phyloP scores from a whole-genome alignment of 2,329 filamentous ascomycete species.

The Fusarium haematococcum region DNA sequence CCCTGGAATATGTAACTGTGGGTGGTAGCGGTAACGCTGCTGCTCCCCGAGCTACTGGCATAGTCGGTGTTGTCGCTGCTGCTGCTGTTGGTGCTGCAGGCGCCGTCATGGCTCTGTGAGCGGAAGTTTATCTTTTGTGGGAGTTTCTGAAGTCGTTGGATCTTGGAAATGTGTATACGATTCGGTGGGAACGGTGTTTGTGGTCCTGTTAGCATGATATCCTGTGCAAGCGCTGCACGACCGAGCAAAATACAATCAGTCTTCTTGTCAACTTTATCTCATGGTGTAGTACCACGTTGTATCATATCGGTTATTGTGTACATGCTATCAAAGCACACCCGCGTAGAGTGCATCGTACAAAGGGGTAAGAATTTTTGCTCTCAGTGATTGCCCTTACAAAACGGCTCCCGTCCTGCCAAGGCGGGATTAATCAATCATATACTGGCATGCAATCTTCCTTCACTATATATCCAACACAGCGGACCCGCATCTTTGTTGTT shows the following conservation, averaged over 20 bases:
- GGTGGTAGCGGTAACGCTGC: conserved; percentile 1
- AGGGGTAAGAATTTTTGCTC: background rate
- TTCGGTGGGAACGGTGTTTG: background rate
- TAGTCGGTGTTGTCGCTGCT: conserved; percentile 11
- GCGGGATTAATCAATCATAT: background rate
- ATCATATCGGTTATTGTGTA: background rate
- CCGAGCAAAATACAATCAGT: background rate
- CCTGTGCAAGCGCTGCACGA: background rate
- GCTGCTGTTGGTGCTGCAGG: conserved; percentile 20
- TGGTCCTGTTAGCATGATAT: background rate
- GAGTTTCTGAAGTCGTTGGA: background rate
- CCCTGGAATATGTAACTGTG: conserved; percentile 5
- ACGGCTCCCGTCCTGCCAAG: background rate
- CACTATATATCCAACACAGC: background rate
- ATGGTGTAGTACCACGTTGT: background rate
- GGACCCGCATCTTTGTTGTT: background rate
- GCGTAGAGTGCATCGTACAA: background rate
- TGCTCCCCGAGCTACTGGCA: background rate
- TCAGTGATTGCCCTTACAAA: background rate
- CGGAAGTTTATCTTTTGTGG: background rate
- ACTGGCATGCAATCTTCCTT: background rate
- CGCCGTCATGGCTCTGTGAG: background rate
- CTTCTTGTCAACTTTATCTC: background rate
- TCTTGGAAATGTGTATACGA: background rate
- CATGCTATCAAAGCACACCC: background rate